Evolutionary conservation across 345 rosid species (phyloP), one percentile per base, ranked within the genome.

Genomic region (Boechera stricta): DNA sequence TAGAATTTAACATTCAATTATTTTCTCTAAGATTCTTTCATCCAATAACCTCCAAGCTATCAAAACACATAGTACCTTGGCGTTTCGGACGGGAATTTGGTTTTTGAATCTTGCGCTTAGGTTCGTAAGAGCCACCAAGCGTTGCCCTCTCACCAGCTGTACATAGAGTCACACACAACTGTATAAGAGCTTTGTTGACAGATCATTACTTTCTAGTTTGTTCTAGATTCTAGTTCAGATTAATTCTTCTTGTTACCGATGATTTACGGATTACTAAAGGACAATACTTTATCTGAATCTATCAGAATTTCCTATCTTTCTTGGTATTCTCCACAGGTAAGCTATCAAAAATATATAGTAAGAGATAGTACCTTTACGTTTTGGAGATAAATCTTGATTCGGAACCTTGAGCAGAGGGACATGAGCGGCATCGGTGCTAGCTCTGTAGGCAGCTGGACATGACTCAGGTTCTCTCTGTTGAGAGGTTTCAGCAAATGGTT

Each of bases 361-460:
- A 21, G 42, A 52, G 59, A 55, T 64, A 3, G 39, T 72, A 77
- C 81, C 81, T 77, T 72, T 77, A 16, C 77, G 77, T 77, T 77
- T 77, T 36, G 76, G 67, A 47, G 76, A 64, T 48, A 41, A 11
- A 36, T 48, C 47, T 64, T 77, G 47, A 13, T 64, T 33, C 42
- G 49, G 72, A 77, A 32, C 7, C 24, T 77, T 77, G 38, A 44
- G 2, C 35, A 5, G 33, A 44, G 75, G 58, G 7, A 62, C 64
- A 26, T 59, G 12, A 61, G 57, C 39, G 7, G 32, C 73, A 3
- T 18, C 38, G 0, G 10, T 29, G 33, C 6, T 55, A 48, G 49
- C 66, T 48, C 74, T 79, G 21, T 69, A 33, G 15, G 39, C 61
- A 66, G 35, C 67, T 76, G 56, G 69, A 26, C 13, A 69, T 38